These are phyloP conservation scores for Amanita rubescens DNA, from an alignment of 768 basidiomycete genomes.

Conservation along the genomic window DNA sequence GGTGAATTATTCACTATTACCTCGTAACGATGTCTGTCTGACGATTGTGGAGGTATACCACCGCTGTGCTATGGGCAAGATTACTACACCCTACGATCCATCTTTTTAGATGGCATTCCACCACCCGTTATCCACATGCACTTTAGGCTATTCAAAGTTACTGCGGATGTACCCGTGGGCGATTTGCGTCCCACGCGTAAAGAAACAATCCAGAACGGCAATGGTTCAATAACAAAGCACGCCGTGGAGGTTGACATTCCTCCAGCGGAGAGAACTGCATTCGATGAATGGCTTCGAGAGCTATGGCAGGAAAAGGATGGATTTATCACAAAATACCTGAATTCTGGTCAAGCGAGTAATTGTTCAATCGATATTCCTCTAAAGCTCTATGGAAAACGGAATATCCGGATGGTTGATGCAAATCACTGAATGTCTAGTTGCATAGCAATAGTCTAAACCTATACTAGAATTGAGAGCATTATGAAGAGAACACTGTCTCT, in stretches of 20 bases:
- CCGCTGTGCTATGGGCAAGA: conserved; percentile 76
- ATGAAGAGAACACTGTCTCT: conserved; percentile 13
- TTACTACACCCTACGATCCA: conserved; percentile 84
- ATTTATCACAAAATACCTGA: conserved; percentile 60
- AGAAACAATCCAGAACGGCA: conserved; percentile 19
- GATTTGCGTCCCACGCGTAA: conserved; percentile 35
- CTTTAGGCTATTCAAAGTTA: conserved; percentile 69
- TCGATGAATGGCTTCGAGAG: conserved; percentile 78
- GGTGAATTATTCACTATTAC: conserved; percentile 35
- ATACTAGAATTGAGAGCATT: background rate
- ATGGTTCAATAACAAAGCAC: conserved; percentile 21
- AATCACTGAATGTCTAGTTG: too few species aligned
- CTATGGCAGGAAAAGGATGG: conserved; percentile 85
- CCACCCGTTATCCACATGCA: conserved; percentile 88
- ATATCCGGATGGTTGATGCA: conserved; percentile 25
- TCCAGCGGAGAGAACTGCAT: conserved; percentile 50
- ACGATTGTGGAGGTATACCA: conserved; percentile 53
- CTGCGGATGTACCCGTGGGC: conserved; percentile 62
- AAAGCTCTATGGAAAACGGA: conserved; percentile 47
- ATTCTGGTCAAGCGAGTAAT: conserved; percentile 24
- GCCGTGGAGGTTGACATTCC: conserved; percentile 43
- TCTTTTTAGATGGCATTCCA: conserved; percentile 73
- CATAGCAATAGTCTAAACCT: background rate
- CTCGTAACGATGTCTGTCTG: conserved; percentile 7
- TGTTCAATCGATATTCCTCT: conserved; percentile 57